Conservation (phyloP, 2,329 filamentous ascomycete genomes). For the Fusarium cicatricum region DNA sequence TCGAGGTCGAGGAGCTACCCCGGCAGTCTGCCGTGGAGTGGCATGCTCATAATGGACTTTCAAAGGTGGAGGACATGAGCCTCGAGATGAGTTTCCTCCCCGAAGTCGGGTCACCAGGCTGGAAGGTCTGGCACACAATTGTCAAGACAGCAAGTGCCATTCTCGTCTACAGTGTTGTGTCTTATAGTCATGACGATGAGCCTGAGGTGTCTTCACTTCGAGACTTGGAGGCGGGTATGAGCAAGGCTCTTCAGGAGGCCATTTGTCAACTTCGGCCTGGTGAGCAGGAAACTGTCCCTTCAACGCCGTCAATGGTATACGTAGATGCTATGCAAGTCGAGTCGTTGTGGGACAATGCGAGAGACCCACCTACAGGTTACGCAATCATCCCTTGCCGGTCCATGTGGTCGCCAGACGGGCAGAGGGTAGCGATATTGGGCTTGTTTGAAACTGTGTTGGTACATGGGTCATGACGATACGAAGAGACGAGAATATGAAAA, state of each 20-base stretch:
- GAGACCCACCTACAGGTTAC: slow-evolving; percentile 2
- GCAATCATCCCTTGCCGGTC: slow-evolving; percentile 49
- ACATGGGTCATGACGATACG: slow-evolving; percentile 20
- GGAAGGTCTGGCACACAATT: slow-evolving; percentile 44
- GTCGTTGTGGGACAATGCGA: slow-evolving; percentile 24
- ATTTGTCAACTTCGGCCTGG: slow-evolving; percentile 33
- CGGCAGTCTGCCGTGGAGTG: slow-evolving; percentile 81
- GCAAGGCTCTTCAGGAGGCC: slow-evolving; percentile 33
- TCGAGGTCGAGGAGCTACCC: slow-evolving; percentile 80
- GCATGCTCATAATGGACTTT: slow-evolving; percentile 73
- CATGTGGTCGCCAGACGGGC: slow-evolving; percentile 45
- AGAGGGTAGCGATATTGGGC: slow-evolving; percentile 46
- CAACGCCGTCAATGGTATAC: slow-evolving; percentile 45
- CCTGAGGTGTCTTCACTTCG: neutral
- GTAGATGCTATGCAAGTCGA: slow-evolving; percentile 38
- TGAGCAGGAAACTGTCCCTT: slow-evolving; percentile 2
- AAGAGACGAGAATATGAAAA: slow-evolving; percentile 15
- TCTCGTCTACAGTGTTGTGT: slow-evolving; percentile 45
- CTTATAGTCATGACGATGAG: slow-evolving; percentile 17
- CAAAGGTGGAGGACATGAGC: slow-evolving; percentile 41
- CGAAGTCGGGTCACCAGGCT: slow-evolving; percentile 31
- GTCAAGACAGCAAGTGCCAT: slow-evolving; percentile 31
- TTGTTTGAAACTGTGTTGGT: slow-evolving; percentile 41
- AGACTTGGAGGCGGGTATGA: slow-evolving; percentile 29
- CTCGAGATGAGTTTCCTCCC: slow-evolving; percentile 37